These are phyloP conservation scores for Nakazawaea ambrosiae DNA, from an alignment of 805 yeast species.

Conservation along the genomic window DNA sequence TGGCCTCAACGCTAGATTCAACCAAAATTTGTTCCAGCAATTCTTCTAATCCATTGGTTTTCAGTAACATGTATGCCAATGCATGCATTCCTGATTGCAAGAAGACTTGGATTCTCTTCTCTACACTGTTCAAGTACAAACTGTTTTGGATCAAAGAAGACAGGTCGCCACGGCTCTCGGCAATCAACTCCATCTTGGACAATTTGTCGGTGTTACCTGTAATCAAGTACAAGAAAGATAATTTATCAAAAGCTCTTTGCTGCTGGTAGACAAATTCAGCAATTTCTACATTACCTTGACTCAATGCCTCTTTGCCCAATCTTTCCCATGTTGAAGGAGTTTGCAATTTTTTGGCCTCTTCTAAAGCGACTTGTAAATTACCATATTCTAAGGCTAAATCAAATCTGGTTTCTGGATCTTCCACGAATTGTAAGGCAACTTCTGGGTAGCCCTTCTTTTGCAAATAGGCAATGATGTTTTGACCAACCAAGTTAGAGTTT, in stretches of 20 bases:
- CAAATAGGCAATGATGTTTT: conserved; percentile 89
- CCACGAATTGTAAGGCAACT: conserved; percentile 92
- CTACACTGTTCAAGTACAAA: conserved; percentile 65
- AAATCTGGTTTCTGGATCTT: conserved; percentile 93
- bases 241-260: conserved; percentile 76
- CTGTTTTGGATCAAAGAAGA: conserved; percentile 80
- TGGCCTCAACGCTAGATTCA: conserved; percentile 58
- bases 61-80: conserved; percentile 89
- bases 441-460: conserved; percentile 97
- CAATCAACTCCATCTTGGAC: conserved; percentile 79
- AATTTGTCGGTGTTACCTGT: conserved; percentile 77
- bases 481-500: conserved; percentile 90
- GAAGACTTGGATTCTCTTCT: conserved; percentile 67
- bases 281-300: conserved; percentile 80
- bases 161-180: conserved; percentile 79
- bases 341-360: conserved; percentile 77
- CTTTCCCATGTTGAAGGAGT: conserved; percentile 68
- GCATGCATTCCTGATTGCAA: conserved; percentile 77
- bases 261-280: conserved; percentile 88
- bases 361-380: conserved; percentile 77
- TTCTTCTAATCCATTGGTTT: conserved; percentile 72
- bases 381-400: conserved; percentile 95
- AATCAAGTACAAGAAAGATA: conserved; percentile 79
- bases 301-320: conserved; percentile 78
- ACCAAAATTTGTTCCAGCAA: conserved; percentile 66